Conservation (phyloP, 179 eudicot species). For the Monotropa hypopitys region DNA sequence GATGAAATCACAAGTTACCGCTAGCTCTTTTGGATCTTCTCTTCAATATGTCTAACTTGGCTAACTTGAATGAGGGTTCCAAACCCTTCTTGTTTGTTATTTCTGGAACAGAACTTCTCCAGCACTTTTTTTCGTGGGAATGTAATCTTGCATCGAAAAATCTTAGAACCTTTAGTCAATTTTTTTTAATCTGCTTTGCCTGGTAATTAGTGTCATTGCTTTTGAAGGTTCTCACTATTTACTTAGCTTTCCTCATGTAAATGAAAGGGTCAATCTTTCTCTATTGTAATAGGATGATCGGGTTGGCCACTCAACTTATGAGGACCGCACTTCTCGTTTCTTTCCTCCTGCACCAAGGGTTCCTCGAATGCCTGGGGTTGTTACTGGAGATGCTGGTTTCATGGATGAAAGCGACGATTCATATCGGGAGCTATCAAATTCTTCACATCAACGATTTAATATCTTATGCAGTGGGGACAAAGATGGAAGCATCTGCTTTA, state of each 20-base stretch:
- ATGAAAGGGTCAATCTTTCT: not conserved
- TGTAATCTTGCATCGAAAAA: not conserved
- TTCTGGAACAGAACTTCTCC: not conserved
- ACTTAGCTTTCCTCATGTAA: not conserved
- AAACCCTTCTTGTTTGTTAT: not conserved
- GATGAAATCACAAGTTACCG: too few relatives aligned
- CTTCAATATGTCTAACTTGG: too few relatives aligned
- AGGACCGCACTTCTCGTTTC: slow-evolving; percentile 89
- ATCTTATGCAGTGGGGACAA: slow-evolving; percentile 83
- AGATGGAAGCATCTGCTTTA: slow-evolving; percentile 78
- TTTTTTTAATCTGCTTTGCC: not conserved
- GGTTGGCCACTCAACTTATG: slow-evolving; percentile 36
- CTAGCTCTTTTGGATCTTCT: too few relatives aligned
- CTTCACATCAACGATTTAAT: slow-evolving; percentile 74
- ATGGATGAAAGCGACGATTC: slow-evolving; percentile 69
- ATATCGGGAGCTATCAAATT: slow-evolving; percentile 50
- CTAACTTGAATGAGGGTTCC: not conserved
- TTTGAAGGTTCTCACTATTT: not conserved
- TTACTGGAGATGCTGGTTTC: slow-evolving; percentile 70
- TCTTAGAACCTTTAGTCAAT: not conserved
- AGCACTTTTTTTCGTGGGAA: not conserved
- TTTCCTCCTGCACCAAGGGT: slow-evolving; percentile 89
- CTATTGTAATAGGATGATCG: slow-evolving; percentile 34
- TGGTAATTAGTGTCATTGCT: not conserved
- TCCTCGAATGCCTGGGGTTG: slow-evolving; percentile 74